A percentile compares a stretch with the other conserved stretches of the same genome.
Evolutionary conservation across 148 eudicot genomes (phyloP).

Genomic region (Gaultheria prostrata): DNA sequence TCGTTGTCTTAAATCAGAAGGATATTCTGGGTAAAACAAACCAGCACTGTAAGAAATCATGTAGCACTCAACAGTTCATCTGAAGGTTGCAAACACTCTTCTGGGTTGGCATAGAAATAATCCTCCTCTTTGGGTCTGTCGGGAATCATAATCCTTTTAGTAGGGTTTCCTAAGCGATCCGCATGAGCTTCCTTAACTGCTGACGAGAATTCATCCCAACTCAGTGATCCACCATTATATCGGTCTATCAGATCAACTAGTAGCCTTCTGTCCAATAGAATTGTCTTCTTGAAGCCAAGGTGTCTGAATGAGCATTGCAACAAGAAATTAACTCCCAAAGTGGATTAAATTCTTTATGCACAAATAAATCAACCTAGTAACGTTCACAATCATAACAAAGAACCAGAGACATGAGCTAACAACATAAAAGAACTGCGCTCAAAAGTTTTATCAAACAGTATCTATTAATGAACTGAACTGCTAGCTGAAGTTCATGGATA

Average conservation of each 20-base stretch:
- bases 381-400: not conserved
- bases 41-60: constrained; percentile 5
- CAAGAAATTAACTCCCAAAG: not conserved
- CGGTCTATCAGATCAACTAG: constrained; percentile 85
- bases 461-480: not conserved
- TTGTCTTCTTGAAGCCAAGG: constrained; percentile 86
- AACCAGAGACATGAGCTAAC: not conserved
- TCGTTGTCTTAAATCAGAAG: constrained; percentile 6
- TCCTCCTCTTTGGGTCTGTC: constrained; percentile 97
- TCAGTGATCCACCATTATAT: constrained; percentile 56
- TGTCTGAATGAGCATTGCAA: constrained; percentile 45
- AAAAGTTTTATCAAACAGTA: not conserved
- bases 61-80: constrained; percentile 36
- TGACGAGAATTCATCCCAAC: constrained; percentile 88
- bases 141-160: constrained; percentile 66
- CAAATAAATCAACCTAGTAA: not conserved
- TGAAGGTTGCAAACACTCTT: constrained; percentile 67
- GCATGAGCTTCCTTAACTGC: constrained; percentile 77
- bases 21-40: constrained; percentile 21
- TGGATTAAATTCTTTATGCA: not conserved
- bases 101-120: constrained; percentile 87
- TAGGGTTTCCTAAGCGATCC: constrained; percentile 75
- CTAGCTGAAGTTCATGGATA: too few relatives aligned
- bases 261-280: constrained; percentile 66
- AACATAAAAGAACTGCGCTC: not conserved